Evolutionary conservation across 2,329 filamentous ascomycete genomes (phyloP), one percentile per base, ranked within the genome.

Genomic region (Aspergillus eucalypticola): DNA sequence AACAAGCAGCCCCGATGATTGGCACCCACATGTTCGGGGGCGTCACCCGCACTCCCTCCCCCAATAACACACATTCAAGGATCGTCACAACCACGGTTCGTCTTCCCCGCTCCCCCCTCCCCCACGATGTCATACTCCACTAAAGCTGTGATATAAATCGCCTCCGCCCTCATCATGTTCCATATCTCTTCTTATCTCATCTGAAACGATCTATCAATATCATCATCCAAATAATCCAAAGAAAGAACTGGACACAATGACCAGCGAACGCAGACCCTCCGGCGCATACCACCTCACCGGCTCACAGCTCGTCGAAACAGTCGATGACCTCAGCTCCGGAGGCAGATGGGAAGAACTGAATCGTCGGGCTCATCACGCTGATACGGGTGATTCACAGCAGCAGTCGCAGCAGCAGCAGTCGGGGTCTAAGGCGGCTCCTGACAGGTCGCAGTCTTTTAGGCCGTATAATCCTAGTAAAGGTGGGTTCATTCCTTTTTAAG

Each of bases 211-310:
- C 15, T 15, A 23, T 23, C 41, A 44, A 44, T 8, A 21, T 23
- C 41, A 19, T 19, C 17, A 4, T 21, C 21, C 8, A 13, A 48
- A 25, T 7, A 25, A 25, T 2, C 7, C 1, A 17, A 17, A 5
- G 0, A 13, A 48, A 27, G 1, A 27, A 25, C 19, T 21, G 19
- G 19, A 19, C 17, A 54, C 19, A 6, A 55, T 55, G 53, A 15
- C 35, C 15, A 29, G 39, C 21, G 15, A 55, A 29, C 39, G 53
- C 39, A 55, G 44, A n/a, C 15, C 19, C 13, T 55, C 53, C 11
- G 53, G 53, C 3, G 23, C 29, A 27, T 55, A 55, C 53, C 53
- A 55, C 39, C 53, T 55, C 8, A 55, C 39, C 15, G 53, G 53
- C 21, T 13, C 39, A 11, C 23, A 55, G 23, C 46, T 55, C 7